Base-by-base conservation (phyloP, 225 moss, liverwort and hornwort genomes). In the Pseudisothecium myosuroides region DNA sequence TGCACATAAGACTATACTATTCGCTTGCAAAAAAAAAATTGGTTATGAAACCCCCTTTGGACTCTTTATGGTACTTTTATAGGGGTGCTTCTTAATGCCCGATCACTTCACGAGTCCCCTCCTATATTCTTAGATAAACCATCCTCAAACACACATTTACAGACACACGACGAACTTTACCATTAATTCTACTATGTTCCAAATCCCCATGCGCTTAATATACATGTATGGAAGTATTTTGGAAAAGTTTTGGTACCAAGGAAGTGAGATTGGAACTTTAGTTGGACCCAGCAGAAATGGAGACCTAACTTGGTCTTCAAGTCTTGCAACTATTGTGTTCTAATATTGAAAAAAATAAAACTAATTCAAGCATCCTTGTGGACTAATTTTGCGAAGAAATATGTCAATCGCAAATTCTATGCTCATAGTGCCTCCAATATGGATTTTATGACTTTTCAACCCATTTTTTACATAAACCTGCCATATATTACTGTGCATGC, bases 181-280 rank as follows among this genome's bases (percentile, higher is more conserved):
- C 7, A 49, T 49, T 49, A 49, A 49, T 10, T 49, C 49, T 11
- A 47, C 4, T 47, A 10, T 18, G 1, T 74, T 1, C 7, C 2
- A 74, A 8, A 3, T 34, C 14, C 0, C 1, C 0, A 22, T 54
- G 5, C 5, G 15, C 5, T 55, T 55, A 55, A 3, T 55, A 24
- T 14, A 3, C 9, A 3, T 23, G 2, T 1, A 9, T 54, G 4
- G 23, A 2, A 78, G 14, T 4, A 24, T 56, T 16, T 24, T 54
- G 6, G 54, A 7, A 7, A 79, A 56, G n/a, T 56, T 56, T n/a
- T 4, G 20, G 3, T 0, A 0, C 18, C 13, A 9, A 2, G 2
- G 0, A 22, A 16, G 36, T 78, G 6, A 2, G 17, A n/a, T 24
- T 78, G 0, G 26, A 78, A 0, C 0, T 78, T 37, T 3, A 15